Conservation (phyloP, 1,284 basidiomycete genomes). For the Irpex sp. region DNA sequence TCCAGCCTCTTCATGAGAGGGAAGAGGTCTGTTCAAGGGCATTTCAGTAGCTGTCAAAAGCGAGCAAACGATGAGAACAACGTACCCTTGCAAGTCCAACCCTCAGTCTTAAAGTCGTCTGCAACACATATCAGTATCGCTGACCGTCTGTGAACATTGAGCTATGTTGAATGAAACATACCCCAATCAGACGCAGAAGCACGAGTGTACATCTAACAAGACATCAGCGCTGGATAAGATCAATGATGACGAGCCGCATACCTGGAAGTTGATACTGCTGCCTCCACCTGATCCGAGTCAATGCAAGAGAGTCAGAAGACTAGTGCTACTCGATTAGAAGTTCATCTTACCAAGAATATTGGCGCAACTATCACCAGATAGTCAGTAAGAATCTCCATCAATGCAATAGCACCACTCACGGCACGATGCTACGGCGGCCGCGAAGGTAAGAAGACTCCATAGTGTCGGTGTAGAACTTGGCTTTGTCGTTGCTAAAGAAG, state of each 20-base stretch:
- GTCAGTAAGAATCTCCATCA: slow-evolving; percentile 2
- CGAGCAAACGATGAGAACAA: neutral
- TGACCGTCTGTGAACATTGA: too few relatives aligned
- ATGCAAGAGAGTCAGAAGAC: slow-evolving; percentile 25
- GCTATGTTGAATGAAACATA: slow-evolving; percentile 23
- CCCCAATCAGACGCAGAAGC: slow-evolving; percentile 72
- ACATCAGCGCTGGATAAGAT: neutral
- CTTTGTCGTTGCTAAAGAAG: slow-evolving; percentile 59
- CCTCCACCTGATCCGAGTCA: slow-evolving; percentile 41
- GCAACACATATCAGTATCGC: neutral
- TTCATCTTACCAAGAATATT: slow-evolving; percentile 55
- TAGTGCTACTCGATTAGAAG: neutral
- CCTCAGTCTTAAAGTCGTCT: slow-evolving; percentile 73
- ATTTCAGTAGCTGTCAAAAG: neutral
- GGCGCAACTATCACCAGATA: slow-evolving; percentile 42
- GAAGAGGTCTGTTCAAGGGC: slow-evolving; percentile 45
- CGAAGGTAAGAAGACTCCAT: slow-evolving; percentile 54
- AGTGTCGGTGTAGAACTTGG: slow-evolving; percentile 66
- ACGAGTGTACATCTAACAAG: slow-evolving; percentile 59
- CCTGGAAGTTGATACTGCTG: slow-evolving; percentile 66
- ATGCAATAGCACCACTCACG: slow-evolving; percentile 36
- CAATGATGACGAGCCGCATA: slow-evolving; percentile 17
- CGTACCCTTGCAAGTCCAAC: slow-evolving; percentile 61
- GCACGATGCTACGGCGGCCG: slow-evolving; percentile 63
- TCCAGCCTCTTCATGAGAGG: slow-evolving; percentile 75